Evolutionary conservation across 176 grass and related monocot genomes (phyloP).

Genomic region (Carex kokanica): DNA sequence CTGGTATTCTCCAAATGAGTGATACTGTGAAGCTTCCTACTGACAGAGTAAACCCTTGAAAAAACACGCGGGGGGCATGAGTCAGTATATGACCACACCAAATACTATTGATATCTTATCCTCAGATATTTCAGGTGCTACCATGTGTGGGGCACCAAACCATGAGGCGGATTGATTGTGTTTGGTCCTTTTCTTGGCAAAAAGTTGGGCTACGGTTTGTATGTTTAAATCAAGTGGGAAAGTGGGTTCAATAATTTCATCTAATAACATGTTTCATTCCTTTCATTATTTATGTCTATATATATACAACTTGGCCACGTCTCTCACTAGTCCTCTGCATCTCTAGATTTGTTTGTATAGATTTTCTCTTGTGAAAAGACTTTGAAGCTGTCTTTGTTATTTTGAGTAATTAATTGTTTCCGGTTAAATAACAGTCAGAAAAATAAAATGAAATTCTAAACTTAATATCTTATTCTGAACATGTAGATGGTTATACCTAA

Average conservation of each 20-base stretch:
- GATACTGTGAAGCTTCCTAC: background rate
- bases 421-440: too few relatives aligned
- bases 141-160: background rate
- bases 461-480: background rate
- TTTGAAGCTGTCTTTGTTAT: background rate
- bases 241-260: slow-evolving; percentile 17
- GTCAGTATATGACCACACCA: background rate
- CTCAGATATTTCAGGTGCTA: background rate
- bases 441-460: background rate
- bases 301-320: slow-evolving; percentile 2
- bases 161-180: slow-evolving; percentile 24
- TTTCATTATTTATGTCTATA: background rate
- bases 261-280: slow-evolving; percentile 13
- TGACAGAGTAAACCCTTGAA: background rate
- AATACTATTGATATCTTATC: background rate
- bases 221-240: slow-evolving; percentile 21
- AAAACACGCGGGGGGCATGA: too few relatives aligned
- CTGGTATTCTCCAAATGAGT: too few relatives aligned
- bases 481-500: background rate
- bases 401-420: background rate
- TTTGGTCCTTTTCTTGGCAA: slow-evolving; percentile 19
- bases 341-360: slow-evolving; percentile 5
- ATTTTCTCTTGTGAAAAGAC: background rate
- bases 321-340: background rate
- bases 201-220: slow-evolving; percentile 20